A percentile compares a stretch with the other conserved stretches of the same genome.
Conservation (phyloP, 306 rosid genomes). For the Lathyrus aphaca region DNA sequence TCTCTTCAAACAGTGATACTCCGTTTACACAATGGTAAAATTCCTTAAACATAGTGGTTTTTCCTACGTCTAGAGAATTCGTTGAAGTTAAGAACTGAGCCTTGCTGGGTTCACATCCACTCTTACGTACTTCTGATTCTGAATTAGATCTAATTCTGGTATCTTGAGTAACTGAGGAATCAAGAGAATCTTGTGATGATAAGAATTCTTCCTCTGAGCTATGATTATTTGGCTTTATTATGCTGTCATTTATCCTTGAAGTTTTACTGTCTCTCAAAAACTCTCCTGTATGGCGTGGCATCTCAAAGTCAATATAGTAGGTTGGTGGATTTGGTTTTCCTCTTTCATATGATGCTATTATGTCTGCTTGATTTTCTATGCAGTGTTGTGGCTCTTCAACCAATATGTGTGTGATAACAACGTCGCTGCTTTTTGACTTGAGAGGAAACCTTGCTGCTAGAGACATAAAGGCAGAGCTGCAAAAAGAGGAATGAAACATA, state of each 20-base stretch:
- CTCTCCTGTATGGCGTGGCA: constrained; percentile 46
- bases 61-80: constrained; percentile 45
- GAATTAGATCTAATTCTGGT: constrained; percentile 59
- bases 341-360: constrained; percentile 49
- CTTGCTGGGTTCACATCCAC: constrained; percentile 43
- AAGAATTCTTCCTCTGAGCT: constrained; percentile 65
- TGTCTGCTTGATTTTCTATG: constrained; percentile 47
- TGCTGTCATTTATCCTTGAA: constrained; percentile 40
- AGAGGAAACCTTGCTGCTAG: constrained; percentile 82
- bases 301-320: constrained; percentile 43
- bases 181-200: constrained; percentile 78
- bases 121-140: constrained; percentile 63
- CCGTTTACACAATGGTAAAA: constrained; percentile 57
- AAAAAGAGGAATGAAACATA: constrained; percentile 39
- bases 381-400: constrained; percentile 56
- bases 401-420: constrained; percentile 40
- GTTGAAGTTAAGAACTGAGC: constrained; percentile 44
- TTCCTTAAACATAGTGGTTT: constrained; percentile 51
- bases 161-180: constrained; percentile 74
- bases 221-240: constrained; percentile 46
- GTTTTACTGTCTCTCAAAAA: constrained; percentile 43
- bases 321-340: constrained; percentile 43
- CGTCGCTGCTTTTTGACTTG: constrained; percentile 43
- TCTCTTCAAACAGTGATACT: constrained; percentile 46
- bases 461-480: constrained; percentile 98